Evolutionary conservation across 768 basidiomycete species (phyloP), one percentile per base, ranked within the genome.

Genomic region (Mycena alexandri): DNA sequence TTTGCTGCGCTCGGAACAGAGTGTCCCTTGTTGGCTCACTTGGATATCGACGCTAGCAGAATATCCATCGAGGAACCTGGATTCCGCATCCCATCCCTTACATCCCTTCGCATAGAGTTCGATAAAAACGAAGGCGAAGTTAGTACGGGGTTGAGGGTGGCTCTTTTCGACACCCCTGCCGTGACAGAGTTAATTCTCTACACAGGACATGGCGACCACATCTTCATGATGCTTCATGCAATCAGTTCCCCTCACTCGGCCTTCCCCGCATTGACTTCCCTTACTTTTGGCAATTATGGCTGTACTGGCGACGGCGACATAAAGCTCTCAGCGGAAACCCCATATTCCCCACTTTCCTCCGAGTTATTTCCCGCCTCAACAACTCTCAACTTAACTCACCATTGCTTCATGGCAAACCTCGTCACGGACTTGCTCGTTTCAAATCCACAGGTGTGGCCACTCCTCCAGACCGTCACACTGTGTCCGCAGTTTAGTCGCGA

Each of bases 191-290:
- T 61, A 21, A 42, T n/a, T 9, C 25, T 52, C 50, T 13, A 17
- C 10, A 4, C 5, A 17, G 9, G 38, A 14, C 60, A 61, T 24
- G 60, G 48, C 7, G 22, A 61, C 60, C 60, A 61, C 9, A 61
- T 61, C 14, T 25, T 14, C 19, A 11, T n/a, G 36, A 34, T 61
- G 21, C 52, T 61, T 36, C 33, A 61, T 7, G 22, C 33, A 5
- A 36, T 17, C 13, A 34, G 33, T 12, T n/a, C 34, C 10, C 13
- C n/a, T 7, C 29, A 29, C 24, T 14, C 44, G 5, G 24, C 38
- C 11, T 51, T 61, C 25, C 50, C 60, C 19, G 48, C 60, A 8
- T 43, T 61, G 48, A 52, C 50, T 8, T 61, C 50, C 41, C 41
- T 61, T n/a, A 22, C 50, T 12, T 61, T 61, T 9, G 24, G 19